Evolutionary conservation across 164 flowering plant genomes (phyloP).

Genomic region (Houttuynia cordata): DNA sequence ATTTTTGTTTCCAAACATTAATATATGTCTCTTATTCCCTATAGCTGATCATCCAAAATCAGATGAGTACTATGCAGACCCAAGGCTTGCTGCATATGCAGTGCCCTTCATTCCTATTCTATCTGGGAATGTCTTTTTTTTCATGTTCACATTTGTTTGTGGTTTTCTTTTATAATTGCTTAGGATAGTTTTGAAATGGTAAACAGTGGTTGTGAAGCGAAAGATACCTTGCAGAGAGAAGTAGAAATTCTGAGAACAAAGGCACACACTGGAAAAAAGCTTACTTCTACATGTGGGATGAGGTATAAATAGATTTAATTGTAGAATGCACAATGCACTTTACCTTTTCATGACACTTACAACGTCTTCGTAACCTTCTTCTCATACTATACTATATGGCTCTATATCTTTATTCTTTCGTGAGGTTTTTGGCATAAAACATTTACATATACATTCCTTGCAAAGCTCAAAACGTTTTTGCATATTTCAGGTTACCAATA

Average conservation of each 20-base stretch:
- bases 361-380: too few species aligned
- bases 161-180: constrained; percentile 8
- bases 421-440: too few species aligned
- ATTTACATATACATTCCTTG: too few species aligned
- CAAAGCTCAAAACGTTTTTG: too few species aligned
- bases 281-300: constrained; percentile 97
- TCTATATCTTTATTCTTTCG: too few species aligned
- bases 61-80: constrained; percentile 82
- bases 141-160: constrained; percentile 4
- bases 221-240: constrained; percentile 60
- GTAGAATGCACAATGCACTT: too few species aligned
- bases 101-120: constrained; percentile 64
- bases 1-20: too few species aligned
- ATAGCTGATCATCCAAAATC: constrained; percentile 89
- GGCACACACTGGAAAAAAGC: constrained; percentile 88
- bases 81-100: constrained; percentile 93
- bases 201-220: constrained; percentile 45
- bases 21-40: neutral
- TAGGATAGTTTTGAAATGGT: constrained; percentile 18
- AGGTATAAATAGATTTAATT: constrained; percentile 52
- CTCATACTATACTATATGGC: too few species aligned
- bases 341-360: too few species aligned
- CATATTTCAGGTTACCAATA: too few species aligned
- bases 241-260: constrained; percentile 70
- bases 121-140: constrained; percentile 37